Conservation (phyloP, 345 rosid species). For the Melaleuca quinquenervia region DNA sequence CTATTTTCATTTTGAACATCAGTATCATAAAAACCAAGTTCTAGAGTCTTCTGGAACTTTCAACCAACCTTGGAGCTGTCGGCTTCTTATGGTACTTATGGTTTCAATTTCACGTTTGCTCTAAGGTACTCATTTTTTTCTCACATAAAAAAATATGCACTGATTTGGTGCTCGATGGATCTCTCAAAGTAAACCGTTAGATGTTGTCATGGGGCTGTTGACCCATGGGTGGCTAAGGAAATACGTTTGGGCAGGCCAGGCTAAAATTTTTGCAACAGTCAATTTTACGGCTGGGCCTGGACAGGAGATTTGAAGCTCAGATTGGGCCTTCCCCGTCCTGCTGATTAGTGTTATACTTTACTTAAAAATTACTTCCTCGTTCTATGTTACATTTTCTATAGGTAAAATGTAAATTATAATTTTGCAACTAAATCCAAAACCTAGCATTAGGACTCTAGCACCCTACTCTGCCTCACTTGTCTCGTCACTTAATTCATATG, state of each 20-base stretch:
- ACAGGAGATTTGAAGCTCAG: background rate
- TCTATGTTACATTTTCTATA: background rate
- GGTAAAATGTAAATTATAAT: background rate
- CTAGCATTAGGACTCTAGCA: background rate
- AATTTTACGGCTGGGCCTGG: background rate
- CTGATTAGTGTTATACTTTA: background rate
- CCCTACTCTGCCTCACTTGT: background rate
- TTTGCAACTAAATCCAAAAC: background rate
- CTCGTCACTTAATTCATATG: background rate
- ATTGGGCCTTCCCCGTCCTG: background rate
- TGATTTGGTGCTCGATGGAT: background rate
- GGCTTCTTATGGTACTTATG: background rate
- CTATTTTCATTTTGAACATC: background rate
- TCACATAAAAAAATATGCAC: background rate
- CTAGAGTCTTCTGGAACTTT: background rate
- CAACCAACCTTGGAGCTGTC: background rate
- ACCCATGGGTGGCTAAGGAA: background rate
- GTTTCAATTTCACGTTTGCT: background rate
- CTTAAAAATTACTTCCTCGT: background rate
- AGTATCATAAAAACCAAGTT: background rate
- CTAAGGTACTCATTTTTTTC: background rate
- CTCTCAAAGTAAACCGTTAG: background rate
- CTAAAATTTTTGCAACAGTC: background rate
- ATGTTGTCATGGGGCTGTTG: background rate
- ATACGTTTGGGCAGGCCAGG: background rate